These are phyloP conservation scores for Pseudocohnilembus persalinus DNA, from an alignment of 169 alveolate species.

Conservation along the genomic window DNA sequence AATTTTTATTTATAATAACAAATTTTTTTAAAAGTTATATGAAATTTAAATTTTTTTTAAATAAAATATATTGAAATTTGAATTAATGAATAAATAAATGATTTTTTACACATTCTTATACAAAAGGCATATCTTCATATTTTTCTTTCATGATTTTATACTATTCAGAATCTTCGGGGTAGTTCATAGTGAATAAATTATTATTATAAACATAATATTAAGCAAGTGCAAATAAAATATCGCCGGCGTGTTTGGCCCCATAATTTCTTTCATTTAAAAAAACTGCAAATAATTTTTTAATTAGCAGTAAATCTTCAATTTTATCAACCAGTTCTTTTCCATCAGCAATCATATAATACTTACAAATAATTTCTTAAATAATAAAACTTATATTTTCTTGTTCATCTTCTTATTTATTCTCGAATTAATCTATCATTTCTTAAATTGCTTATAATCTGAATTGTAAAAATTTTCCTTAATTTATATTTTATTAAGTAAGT, in stretches of 20 bases:
- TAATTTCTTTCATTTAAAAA: not conserved
- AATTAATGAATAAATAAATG: too few species aligned
- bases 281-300: not conserved
- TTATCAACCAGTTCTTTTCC: not conserved
- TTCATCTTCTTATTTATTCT: not conserved
- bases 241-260: not conserved
- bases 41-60: too few species aligned
- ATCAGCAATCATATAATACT: not conserved
- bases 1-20: too few species aligned
- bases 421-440: not conserved
- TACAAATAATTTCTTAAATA: not conserved
- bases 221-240: not conserved
- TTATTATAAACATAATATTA: not conserved
- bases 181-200: not conserved
- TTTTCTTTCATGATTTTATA: not conserved
- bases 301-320: not conserved
- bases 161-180: not conserved
- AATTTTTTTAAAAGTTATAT: too few species aligned
- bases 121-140: not conserved
- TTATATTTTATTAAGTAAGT: too few species aligned
- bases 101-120: not conserved
- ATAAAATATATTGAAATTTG: too few species aligned
- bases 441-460: not conserved
- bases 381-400: not conserved
- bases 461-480: too few species aligned